phyloP scores from a whole-genome alignment of 2,329 filamentous ascomycete genomes.

The Exutisphaerella laricina region DNA sequence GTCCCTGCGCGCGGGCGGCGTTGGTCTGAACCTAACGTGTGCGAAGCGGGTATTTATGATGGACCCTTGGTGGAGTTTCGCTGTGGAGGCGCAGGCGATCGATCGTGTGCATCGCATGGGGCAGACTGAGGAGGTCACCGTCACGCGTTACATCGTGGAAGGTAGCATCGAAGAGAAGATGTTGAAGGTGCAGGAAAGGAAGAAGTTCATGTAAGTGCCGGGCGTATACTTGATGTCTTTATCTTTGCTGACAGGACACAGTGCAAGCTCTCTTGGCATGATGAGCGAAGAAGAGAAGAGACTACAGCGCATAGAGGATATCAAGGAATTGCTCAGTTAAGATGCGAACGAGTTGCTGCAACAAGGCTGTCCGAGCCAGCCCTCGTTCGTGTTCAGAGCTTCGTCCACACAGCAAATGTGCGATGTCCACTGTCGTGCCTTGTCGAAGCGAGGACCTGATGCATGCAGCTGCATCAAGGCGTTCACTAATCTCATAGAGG shows the following conservation, averaged over 20 bases:
- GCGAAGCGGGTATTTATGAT: slow-evolving; percentile 95
- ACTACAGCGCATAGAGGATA: slow-evolving; percentile 83
- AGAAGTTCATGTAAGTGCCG: slow-evolving; percentile 81
- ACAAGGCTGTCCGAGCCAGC: not conserved
- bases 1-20: slow-evolving; percentile 81
- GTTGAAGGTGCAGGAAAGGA: slow-evolving; percentile 86
- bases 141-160: slow-evolving; percentile 82
- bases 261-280: slow-evolving; percentile 90
- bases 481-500: too few species aligned
- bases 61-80: slow-evolving; percentile 99
- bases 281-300: slow-evolving; percentile 93
- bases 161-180: slow-evolving; percentile 93
- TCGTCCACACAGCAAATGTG: too few species aligned
- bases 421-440: too few species aligned
- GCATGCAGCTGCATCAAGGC: too few species aligned
- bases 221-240: not conserved
- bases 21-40: slow-evolving; percentile 85
- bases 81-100: slow-evolving; percentile 93
- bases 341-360: not conserved
- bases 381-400: too few species aligned
- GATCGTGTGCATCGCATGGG: slow-evolving; percentile 98
- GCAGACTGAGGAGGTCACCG: slow-evolving; percentile 77
- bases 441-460: too few species aligned
- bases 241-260: slow-evolving; percentile 40
- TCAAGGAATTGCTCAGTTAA: slow-evolving; percentile 76